Evolutionary conservation across 768 basidiomycete species (phyloP).

Genomic region (Omphalotus guepiniiformis): DNA sequence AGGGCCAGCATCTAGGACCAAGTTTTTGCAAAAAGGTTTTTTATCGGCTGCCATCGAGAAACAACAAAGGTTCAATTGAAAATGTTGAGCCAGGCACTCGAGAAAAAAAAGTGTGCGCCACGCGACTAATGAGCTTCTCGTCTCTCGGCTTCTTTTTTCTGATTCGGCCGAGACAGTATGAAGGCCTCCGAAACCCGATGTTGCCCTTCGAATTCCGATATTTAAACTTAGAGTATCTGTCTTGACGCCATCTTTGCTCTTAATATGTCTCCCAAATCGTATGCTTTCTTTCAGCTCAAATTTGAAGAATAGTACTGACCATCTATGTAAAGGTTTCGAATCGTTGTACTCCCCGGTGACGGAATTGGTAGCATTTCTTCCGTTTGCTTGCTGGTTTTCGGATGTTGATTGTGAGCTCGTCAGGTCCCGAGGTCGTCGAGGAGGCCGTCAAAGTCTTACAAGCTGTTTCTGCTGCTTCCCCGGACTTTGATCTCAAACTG

Average conservation of each 20-base stretch:
- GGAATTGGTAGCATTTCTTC: conserved; percentile 76
- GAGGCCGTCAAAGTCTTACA: conserved; percentile 86
- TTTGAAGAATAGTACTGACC: background rate
- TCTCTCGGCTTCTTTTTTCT: background rate
- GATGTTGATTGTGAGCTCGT: background rate
- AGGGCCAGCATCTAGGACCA: conserved; percentile 93
- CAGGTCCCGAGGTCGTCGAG: conserved; percentile 85
- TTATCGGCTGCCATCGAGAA: background rate
- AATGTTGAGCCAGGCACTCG: background rate
- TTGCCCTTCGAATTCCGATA: too few species aligned
- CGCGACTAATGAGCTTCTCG: too few species aligned
- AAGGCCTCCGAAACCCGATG: background rate
- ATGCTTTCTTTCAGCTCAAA: conserved; percentile 5
- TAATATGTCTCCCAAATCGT: conserved; percentile 45
- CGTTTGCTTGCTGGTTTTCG: background rate
- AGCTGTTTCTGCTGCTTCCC: conserved; percentile 55
- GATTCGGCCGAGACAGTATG: conserved; percentile 2
- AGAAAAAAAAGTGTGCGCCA: background rate
- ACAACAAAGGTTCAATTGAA: too few species aligned
- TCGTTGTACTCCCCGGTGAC: conserved; percentile 92
- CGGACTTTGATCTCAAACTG: conserved; percentile 69
- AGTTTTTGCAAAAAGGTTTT: conserved; percentile 58
- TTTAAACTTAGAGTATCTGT: background rate
- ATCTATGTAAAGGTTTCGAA: conserved; percentile 58
- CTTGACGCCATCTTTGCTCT: background rate